Evolutionary conservation across 306 rosid species (phyloP).

Genomic region (Macrotyloma uniflorum): DNA sequence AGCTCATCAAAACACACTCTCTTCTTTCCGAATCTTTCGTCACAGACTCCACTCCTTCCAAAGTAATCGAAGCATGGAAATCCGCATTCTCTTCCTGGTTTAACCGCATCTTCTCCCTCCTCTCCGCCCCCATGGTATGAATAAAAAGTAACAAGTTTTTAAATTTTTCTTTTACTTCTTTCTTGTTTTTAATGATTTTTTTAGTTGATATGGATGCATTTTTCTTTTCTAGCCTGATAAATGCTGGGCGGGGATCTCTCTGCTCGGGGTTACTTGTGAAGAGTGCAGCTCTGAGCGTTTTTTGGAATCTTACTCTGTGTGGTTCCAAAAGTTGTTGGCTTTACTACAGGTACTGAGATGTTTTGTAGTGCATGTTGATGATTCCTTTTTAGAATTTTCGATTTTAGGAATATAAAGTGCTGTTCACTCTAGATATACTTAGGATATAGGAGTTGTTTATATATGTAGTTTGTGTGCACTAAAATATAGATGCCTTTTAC

Average conservation of each 20-base stretch:
- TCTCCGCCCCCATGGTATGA: constrained; percentile 55
- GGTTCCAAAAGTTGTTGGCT: constrained; percentile 69
- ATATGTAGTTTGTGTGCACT: not conserved
- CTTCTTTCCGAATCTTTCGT: constrained; percentile 62
- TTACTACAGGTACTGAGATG: constrained; percentile 65
- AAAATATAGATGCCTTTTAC: not conserved
- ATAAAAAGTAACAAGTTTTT: not conserved
- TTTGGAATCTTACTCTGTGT: constrained; percentile 60
- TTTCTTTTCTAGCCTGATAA: constrained; percentile 76
- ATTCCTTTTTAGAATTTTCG: not conserved
- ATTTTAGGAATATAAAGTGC: constrained; percentile 2
- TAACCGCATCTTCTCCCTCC: constrained; percentile 55
- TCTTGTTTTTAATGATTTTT: not conserved
- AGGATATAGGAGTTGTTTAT: too few species aligned
- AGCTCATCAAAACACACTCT: constrained; percentile 57
- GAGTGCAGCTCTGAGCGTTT: constrained; percentile 77
- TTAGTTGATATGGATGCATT: constrained; percentile 33
- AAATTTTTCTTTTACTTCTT: not conserved
- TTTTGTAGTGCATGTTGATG: not conserved
- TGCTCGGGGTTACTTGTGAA: constrained; percentile 83
- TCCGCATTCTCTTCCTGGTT: constrained; percentile 76
- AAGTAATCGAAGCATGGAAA: constrained; percentile 56
- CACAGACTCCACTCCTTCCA: constrained; percentile 42
- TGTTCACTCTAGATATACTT: not conserved
- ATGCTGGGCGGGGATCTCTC: constrained; percentile 85